These are phyloP conservation scores for Corynascus novoguineensis DNA, from an alignment of 495 filamentous ascomycete genomes.

Conservation along the genomic window DNA sequence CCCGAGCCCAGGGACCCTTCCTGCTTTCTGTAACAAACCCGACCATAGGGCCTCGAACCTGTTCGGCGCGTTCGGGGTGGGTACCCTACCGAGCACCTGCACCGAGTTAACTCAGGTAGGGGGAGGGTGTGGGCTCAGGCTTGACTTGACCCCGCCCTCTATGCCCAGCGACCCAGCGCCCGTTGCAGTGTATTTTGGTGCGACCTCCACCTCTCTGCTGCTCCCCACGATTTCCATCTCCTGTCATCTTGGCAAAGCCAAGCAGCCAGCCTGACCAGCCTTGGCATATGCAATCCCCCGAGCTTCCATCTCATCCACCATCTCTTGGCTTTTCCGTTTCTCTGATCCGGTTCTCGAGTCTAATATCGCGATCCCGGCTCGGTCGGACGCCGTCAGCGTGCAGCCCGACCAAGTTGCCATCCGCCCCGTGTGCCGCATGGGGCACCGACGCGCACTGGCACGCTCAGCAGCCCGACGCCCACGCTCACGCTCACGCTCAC, in stretches of 20 bases:
- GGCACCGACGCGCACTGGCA: constrained; percentile 4
- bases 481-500: constrained; percentile 1
- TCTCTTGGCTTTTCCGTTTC: constrained; percentile 27
- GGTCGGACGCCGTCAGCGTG: constrained; percentile 10
- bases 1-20: no score
- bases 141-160: constrained; percentile 10
- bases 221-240: constrained; percentile 19
- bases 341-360: neutral
- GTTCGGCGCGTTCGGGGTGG: no score
- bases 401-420: neutral
- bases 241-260: constrained; percentile 31
- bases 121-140: no score
- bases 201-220: constrained; percentile 5
- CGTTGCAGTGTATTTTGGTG: constrained; percentile 7
- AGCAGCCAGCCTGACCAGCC: constrained; percentile 27
- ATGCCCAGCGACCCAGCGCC: constrained; percentile 3
- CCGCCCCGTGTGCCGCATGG: constrained; percentile 6
- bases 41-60: no score
- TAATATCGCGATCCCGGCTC: constrained; percentile 1
- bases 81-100: no score
- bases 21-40: no score
- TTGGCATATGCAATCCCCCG: constrained; percentile 38
- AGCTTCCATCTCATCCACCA: constrained; percentile 27
- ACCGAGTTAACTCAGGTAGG: no score
- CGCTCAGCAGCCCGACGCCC: constrained; percentile 5